Percentiles rank a stretch among this genome's conserved stretches.
phyloP scores from a whole-genome alignment of 805 yeast genomes.

The Kazachstania martiniae region DNA sequence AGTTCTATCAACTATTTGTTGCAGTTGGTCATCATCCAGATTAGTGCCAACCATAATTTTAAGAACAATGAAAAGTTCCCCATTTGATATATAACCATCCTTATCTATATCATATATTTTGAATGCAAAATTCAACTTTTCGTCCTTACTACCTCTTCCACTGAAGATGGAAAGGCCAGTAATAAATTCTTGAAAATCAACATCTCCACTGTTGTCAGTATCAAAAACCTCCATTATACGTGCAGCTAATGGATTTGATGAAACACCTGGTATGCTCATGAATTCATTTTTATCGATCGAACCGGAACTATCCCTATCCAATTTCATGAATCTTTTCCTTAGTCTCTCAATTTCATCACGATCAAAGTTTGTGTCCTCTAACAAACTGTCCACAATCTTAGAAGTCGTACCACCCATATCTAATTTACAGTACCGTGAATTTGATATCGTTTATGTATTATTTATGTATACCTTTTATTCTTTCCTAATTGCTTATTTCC shows the following conservation, averaged over 20 bases:
- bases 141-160: constrained; percentile 68
- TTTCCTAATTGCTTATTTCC: no score
- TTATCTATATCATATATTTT: constrained; percentile 90
- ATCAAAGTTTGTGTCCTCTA: constrained; percentile 79
- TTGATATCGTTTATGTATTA: no score
- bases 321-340: constrained; percentile 86
- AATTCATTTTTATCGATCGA: constrained; percentile 87
- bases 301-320: constrained; percentile 88
- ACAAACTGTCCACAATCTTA: constrained; percentile 51
- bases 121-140: constrained; percentile 81
- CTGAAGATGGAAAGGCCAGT: constrained; percentile 80
- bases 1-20: constrained; percentile 94
- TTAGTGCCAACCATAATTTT: constrained; percentile 96
- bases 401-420: constrained; percentile 57
- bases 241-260: constrained; percentile 79
- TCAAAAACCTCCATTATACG: constrained; percentile 92
- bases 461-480: no score
- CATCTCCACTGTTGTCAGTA: constrained; percentile 82
- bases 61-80: constrained; percentile 83
- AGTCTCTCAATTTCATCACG: constrained; percentile 85
- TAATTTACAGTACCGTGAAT: no score
- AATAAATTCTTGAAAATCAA: constrained; percentile 92
- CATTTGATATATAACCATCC: constrained; percentile 91
- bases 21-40: constrained; percentile 75
- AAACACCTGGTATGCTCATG: constrained; percentile 84